These are phyloP conservation scores for Xerocomus subilludens DNA, from an alignment of 1,284 basidiomycete genomes.

Conservation along the genomic window DNA sequence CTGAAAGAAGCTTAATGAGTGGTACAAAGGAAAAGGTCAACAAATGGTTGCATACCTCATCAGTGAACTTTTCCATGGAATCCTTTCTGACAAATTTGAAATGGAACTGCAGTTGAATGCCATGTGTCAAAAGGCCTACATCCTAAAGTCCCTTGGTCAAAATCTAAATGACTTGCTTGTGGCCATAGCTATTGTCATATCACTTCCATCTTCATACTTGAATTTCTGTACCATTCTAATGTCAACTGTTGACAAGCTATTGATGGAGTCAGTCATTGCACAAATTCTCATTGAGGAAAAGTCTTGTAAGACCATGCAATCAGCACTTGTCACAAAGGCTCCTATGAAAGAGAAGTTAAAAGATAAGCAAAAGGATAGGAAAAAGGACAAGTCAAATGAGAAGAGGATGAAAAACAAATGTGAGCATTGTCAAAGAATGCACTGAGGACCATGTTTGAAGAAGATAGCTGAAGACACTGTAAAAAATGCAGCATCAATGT, in stretches of 20 bases:
- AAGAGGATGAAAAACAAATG: neutral
- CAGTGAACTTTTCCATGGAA: neutral
- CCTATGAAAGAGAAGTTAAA: neutral
- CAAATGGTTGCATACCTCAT: neutral
- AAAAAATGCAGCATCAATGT: neutral
- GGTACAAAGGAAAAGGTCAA: too few species aligned
- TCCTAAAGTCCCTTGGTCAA: neutral
- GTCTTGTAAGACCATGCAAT: neutral
- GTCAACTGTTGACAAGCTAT: neutral
- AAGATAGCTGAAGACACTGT: neutral
- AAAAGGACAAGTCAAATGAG: neutral
- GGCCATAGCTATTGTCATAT: neutral
- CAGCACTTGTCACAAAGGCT: neutral
- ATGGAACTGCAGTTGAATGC: neutral
- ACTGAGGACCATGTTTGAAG: neutral
- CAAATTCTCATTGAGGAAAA: neutral
- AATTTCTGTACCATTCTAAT: neutral
- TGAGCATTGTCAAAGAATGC: neutral
- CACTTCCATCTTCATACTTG: neutral
- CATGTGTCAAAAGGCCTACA: neutral
- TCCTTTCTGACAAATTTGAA: neutral
- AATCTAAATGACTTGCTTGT: neutral
- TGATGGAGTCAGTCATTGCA: neutral
- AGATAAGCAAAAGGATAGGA: neutral
- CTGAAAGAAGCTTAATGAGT: too few species aligned